Evolutionary conservation across 2,329 filamentous ascomycete species (phyloP).

Genomic region (Neopestalotiopsis sp.): DNA sequence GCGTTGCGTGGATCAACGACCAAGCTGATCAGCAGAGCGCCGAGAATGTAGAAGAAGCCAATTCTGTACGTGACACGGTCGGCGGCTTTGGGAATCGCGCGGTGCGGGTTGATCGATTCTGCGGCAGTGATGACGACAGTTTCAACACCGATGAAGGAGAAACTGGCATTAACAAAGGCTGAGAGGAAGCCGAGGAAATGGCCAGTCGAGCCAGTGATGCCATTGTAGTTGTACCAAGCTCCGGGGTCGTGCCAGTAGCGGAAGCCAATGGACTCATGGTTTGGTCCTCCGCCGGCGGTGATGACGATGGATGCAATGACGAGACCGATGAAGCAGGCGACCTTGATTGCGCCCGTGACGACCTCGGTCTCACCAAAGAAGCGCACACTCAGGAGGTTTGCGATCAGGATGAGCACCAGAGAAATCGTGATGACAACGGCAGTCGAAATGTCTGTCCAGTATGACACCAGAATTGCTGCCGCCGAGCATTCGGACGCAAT

Average conservation of each 20-base stretch:
- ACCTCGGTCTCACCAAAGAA: slow-evolving; percentile 23
- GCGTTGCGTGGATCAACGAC: slow-evolving; percentile 19
- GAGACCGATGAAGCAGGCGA: slow-evolving; percentile 50
- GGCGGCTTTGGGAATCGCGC: slow-evolving; percentile 40
- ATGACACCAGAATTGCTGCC: slow-evolving; percentile 31
- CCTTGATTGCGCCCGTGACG: slow-evolving; percentile 21
- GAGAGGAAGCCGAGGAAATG: slow-evolving; percentile 46
- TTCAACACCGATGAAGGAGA: slow-evolving; percentile 38
- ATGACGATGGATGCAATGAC: slow-evolving; percentile 54
- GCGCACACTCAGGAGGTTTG: slow-evolving; percentile 19
- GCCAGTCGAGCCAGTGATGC: slow-evolving; percentile 34
- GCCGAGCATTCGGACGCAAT: slow-evolving; percentile 39
- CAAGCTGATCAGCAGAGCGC: slow-evolving; percentile 22
- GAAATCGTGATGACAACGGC: slow-evolving; percentile 36
- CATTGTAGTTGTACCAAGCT: slow-evolving; percentile 50
- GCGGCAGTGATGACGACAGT: slow-evolving; percentile 44
- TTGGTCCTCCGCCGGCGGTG: slow-evolving; percentile 54
- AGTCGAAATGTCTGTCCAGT: slow-evolving; percentile 24
- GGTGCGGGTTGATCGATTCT: slow-evolving; percentile 42
- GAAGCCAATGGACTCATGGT: slow-evolving; percentile 55
- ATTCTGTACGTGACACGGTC: slow-evolving; percentile 22
- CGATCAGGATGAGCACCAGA: slow-evolving; percentile 19
- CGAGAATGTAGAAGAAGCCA: slow-evolving; percentile 25
- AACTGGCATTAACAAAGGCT: slow-evolving; percentile 37
- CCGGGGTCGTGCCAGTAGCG: slow-evolving; percentile 56